Evolutionary conservation across 768 basidiomycete genomes (phyloP), one percentile per base, ranked within the genome.

Genomic region (Pisolithus marmoratus): DNA sequence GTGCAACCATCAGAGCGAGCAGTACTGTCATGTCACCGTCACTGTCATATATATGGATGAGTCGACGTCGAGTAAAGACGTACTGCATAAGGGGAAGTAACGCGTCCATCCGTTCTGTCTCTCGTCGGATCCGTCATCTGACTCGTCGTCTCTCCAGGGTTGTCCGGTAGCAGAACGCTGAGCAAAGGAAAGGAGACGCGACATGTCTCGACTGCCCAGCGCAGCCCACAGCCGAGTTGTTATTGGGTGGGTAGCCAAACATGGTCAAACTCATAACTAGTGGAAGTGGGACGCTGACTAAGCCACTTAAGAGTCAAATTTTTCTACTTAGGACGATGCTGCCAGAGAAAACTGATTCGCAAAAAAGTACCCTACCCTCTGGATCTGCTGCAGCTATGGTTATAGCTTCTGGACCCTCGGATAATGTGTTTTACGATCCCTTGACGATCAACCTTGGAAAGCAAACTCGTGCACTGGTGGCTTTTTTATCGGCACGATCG

Each of bases 1-100:
- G 88, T 8, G 79, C 77, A 4, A 90, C 63, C 48, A 90, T 78
- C 38, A 89, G 65, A 22, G 75, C 48, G 24, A 90, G 59, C 15
- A 80, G 66, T 15, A 67, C 81, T 82, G 53, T 22, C 34, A 46
- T 14, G 50, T 29, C 31, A 3, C 48, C 29, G 42, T 48, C 31
- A 3, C 48, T 27, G 42, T 48, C 40, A 46, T 44, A 17, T 29
- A 14, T 51, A 23, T 27, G 14, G 20, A 31, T 3, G 15, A 50
- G n/a, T 29, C 55, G 36, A 29, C 43, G 48, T 20, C 36, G 26
- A 22, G 46, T 11, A 23, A 14, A 42, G 45, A 66, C 78, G 53
- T 60, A 84, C 84, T 69, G 56, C 67, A 76, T 15, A 85, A 72
- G 23, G 83, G 84, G 26, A 82, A 49, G 61, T 82, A 80, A 56